Evolutionary conservation across 1,139 yeast genomes (phyloP).

Genomic region (Scheffersomyces segobiensis): DNA sequence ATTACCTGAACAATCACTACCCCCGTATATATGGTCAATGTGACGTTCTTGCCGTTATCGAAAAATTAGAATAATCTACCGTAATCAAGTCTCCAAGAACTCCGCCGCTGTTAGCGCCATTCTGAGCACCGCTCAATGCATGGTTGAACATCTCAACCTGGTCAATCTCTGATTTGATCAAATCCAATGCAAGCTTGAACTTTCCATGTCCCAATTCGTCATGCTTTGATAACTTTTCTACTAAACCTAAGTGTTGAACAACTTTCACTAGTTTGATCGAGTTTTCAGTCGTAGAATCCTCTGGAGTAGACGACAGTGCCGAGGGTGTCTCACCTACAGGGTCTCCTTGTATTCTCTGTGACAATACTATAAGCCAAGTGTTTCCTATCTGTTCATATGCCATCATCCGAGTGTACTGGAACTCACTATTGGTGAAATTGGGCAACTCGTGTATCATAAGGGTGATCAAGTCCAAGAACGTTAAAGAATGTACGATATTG

Average conservation of each 20-base stretch:
- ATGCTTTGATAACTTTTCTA: constrained; percentile 55
- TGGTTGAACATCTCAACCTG: constrained; percentile 26
- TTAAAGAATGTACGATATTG: constrained; percentile 56
- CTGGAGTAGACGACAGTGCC: constrained; percentile 5
- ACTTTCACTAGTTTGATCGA: constrained; percentile 30
- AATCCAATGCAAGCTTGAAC: constrained; percentile 49
- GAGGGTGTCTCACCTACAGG: constrained; percentile 7
- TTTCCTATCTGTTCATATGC: constrained; percentile 80
- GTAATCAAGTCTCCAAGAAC: constrained; percentile 44
- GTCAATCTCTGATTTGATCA: constrained; percentile 41
- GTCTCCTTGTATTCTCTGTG: constrained; percentile 29
- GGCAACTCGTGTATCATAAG: constrained; percentile 69
- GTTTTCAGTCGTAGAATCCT: constrained; percentile 16
- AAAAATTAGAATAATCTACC: constrained; percentile 48
- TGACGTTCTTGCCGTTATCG: constrained; percentile 25
- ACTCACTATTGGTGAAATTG: constrained; percentile 65
- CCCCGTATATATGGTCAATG: constrained; percentile 5
- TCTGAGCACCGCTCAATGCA: constrained; percentile 15
- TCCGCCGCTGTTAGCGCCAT: constrained; percentile 18
- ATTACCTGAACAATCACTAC: background rate
- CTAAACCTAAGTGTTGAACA: constrained; percentile 34
- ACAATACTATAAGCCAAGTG: constrained; percentile 70
- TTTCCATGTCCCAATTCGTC: constrained; percentile 57
- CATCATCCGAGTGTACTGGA: constrained; percentile 68
- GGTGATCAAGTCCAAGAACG: constrained; percentile 69